phyloP scores from a whole-genome alignment of 2,329 filamentous ascomycete genomes.

The Pseudopithomyces maydicus region DNA sequence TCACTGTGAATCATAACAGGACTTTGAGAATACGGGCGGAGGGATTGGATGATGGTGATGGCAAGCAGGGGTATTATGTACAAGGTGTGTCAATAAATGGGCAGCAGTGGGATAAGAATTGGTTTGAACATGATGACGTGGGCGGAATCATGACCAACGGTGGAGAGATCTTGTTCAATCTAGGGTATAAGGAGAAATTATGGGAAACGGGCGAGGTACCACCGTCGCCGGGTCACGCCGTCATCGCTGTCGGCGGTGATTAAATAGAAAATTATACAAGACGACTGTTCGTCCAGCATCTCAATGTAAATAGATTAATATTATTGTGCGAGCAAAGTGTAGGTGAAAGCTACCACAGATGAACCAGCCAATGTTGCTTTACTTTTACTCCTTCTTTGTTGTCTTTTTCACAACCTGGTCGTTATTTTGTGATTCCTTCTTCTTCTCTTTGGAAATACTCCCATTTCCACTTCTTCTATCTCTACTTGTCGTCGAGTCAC shows the following conservation, averaged over 20 bases:
- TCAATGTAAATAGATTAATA: too few species aligned
- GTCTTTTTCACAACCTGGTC: not conserved
- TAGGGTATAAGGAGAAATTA: conserved; percentile 31
- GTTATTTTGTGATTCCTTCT: not conserved
- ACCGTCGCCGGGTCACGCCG: conserved; percentile 39
- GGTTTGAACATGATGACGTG: conserved; percentile 59
- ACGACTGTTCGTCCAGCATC: too few species aligned
- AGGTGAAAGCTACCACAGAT: too few species aligned
- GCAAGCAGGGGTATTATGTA: conserved; percentile 55
- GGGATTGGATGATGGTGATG: conserved; percentile 46
- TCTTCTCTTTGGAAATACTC: not conserved
- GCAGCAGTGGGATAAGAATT: conserved; percentile 57
- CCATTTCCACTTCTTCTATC: too few species aligned
- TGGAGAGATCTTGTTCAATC: conserved; percentile 39
- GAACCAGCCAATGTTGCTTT: too few species aligned
- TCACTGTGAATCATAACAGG: conserved; percentile 41
- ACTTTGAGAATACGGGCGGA: conserved; percentile 55
- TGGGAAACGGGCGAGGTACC: conserved; percentile 42
- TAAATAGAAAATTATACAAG: not conserved
- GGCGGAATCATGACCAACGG: conserved; percentile 40
- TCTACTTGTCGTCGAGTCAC: not conserved
- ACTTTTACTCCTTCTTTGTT: too few species aligned
- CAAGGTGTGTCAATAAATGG: conserved; percentile 61
- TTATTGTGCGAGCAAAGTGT: too few species aligned
- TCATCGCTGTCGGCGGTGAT: conserved; percentile 22